Evolutionary conservation across 2,329 filamentous ascomycete genomes (phyloP), one percentile per base, ranked within the genome.

Genomic region (Botrytis elliptica): DNA sequence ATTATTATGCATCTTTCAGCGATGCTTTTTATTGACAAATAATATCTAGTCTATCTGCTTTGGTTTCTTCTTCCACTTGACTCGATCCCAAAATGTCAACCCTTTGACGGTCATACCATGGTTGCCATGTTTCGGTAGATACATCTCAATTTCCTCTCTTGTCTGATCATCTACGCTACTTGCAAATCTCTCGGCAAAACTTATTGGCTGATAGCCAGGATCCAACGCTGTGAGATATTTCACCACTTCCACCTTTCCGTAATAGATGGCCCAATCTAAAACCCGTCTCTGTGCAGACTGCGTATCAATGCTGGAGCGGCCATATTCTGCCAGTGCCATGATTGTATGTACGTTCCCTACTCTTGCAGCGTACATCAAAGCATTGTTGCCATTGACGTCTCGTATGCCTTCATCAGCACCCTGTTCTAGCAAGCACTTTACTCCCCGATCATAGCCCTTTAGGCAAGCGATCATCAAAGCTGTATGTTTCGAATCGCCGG

Each of bases 291-390:
- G 36, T n/a, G 71, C 55, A 38, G 65, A 68, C 38, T 57, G 62
- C 22, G 49, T 46, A 9, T 66, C 63, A 25, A 44, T n/a, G 22
- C 52, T 44, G 8, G 70, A n/a, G 20, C 36, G 42, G 14, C 70
- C 62, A 72, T 72, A 60, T 49, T 72, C 70, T 44, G 62, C 52
- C 16, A 72, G 57, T 60, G 36, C 22, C 55, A 60, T 69, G 10
- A 72, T 69, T 29, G 38, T 46, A 20, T 69, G 64, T 22, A 72
- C 71, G 16, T 69, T 72, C 8, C 52, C 64, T 52, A 59, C 44
- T 36, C 59, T 72, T 42, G 71, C 71, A 33, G 71, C 71, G 68
- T 72, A 62, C 71, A 72, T 72, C 12, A 72, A 22, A 18, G 71
- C 63, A 42, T 49, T 69, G 25, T 72, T 69, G 10, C 64, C 71